These are phyloP conservation scores for Pisolithus thermaeus DNA, from an alignment of 1,284 basidiomycete genomes.

Conservation along the genomic window DNA sequence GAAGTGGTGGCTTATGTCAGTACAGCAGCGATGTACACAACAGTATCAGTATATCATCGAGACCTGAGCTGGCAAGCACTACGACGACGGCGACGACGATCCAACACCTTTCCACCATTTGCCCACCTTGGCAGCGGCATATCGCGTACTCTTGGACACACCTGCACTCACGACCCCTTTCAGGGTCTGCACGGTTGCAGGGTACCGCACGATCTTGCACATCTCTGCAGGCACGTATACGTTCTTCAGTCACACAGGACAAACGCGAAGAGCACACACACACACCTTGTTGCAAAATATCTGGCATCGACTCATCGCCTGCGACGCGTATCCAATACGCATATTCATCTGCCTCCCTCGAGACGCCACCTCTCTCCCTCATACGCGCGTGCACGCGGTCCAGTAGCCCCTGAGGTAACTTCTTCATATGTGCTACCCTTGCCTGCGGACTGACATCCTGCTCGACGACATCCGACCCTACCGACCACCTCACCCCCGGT, in stretches of 20 bases:
- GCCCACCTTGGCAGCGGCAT: constrained; percentile 68
- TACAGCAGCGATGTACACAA: background rate
- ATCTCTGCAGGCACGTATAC: constrained; percentile 48
- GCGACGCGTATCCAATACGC: constrained; percentile 75
- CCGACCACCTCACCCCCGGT: constrained; percentile 69
- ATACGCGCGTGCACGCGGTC: constrained; percentile 39
- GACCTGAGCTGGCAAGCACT: background rate
- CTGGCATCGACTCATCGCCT: constrained; percentile 52
- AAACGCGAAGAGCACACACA: constrained; percentile 7
- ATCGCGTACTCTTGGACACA: constrained; percentile 70
- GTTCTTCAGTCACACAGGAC: background rate
- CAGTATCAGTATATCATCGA: background rate
- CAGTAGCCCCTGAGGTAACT: constrained; percentile 69
- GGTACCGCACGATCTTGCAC: constrained; percentile 70
- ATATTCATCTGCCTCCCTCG: constrained; percentile 53
- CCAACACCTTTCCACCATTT: constrained; percentile 70
- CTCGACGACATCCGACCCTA: constrained; percentile 44
- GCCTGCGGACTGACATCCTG: constrained; percentile 69
- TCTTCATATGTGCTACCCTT: constrained; percentile 66
- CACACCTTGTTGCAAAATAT: constrained; percentile 57
- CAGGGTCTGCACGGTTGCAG: constrained; percentile 78
- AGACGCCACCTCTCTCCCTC: constrained; percentile 18
- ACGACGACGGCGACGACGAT: constrained; percentile 1
- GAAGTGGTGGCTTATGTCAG: background rate
- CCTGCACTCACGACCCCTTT: constrained; percentile 89